These are phyloP conservation scores for Eleusine indica DNA, from an alignment of 176 grass and related monocot species.

Conservation along the genomic window DNA sequence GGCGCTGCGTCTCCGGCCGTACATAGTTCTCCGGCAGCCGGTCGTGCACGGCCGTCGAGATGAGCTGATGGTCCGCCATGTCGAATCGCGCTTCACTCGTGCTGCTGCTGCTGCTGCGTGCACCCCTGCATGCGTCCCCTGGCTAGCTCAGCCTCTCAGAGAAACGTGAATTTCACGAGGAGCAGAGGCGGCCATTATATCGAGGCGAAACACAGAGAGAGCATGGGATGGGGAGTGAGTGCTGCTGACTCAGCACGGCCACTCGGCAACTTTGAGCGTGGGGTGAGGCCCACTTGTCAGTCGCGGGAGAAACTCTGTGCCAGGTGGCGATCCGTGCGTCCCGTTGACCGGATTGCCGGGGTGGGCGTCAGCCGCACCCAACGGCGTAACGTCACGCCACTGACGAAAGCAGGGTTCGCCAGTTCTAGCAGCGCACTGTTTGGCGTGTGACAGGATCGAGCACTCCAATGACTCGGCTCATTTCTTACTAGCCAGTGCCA, in stretches of 20 bases:
- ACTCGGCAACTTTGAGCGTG: too few relatives aligned
- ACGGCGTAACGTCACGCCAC: background rate
- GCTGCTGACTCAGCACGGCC: background rate
- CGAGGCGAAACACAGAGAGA: too few relatives aligned
- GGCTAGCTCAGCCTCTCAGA: background rate
- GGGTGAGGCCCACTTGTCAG: background rate
- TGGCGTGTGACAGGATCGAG: background rate
- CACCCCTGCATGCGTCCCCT: background rate
- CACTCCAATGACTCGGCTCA: background rate
- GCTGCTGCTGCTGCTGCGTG: background rate
- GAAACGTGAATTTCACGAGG: background rate
- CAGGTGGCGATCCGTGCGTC: too few relatives aligned
- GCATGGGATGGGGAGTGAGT: background rate
- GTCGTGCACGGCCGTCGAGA: slow-evolving; percentile 51
- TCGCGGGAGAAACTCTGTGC: too few relatives aligned
- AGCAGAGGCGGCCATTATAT: background rate
- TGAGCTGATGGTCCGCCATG: slow-evolving; percentile 67
- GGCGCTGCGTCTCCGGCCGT: slow-evolving; percentile 58
- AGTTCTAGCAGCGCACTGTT: background rate
- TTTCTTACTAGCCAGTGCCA: too few relatives aligned
- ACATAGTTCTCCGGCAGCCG: slow-evolving; percentile 60
- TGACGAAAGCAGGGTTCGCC: background rate
- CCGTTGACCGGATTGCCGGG: background rate
- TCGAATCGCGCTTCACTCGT: background rate
- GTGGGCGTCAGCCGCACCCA: background rate